Evolutionary conservation across 2,329 filamentous ascomycete species (phyloP), one percentile per base, ranked within the genome.

Genomic region (Xylaria hypoxylon): DNA sequence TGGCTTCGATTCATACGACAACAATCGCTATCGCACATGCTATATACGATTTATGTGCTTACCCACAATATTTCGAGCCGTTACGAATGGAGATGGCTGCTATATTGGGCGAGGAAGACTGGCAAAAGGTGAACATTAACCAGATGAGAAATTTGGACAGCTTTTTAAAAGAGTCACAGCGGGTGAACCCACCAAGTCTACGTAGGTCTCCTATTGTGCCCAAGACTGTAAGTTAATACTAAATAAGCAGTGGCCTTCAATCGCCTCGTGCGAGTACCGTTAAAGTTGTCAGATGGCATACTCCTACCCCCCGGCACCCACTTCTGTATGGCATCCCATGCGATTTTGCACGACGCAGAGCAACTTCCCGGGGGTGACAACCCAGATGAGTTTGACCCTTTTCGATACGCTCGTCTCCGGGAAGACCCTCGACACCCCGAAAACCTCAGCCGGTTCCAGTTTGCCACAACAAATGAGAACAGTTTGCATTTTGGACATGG

Each of bases 171-270:
- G 57, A 65, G 15, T 40, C 50, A 0, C 62, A 65, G 7, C 24
- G 62, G 2, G 19, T 59, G 40, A 56, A 44, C 35, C 59, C 59
- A 10, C 45, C 61, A 5, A 40, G 17, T 5, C 26, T 40, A 5
- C 5, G 38, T 63, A 31, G 26, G 48, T 38, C 3, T 44, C 3
- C 15, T 6, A 42, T 15, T n/a, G n/a, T n/a, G n/a, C n/a, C n/a
- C n/a, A n/a, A n/a, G n/a, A n/a, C n/a, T n/a, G n/a, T n/a, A n/a
- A n/a, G n/a, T n/a, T n/a, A n/a, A n/a, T n/a, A n/a, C n/a, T n/a
- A n/a, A n/a, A n/a, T n/a, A n/a, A 17, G 15, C 26, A 58, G 51
- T 60, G 19, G 35, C 53, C 28, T 67, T 63, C 50, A 59, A 63
- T 22, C 59, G 59, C 1, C 10, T 31, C 10, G 44, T 40, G 1